A percentile compares a stretch with the other conserved stretches of the same genome.
phyloP scores from a whole-genome alignment of 805 yeast species.

The Metschnikowia lunata region DNA sequence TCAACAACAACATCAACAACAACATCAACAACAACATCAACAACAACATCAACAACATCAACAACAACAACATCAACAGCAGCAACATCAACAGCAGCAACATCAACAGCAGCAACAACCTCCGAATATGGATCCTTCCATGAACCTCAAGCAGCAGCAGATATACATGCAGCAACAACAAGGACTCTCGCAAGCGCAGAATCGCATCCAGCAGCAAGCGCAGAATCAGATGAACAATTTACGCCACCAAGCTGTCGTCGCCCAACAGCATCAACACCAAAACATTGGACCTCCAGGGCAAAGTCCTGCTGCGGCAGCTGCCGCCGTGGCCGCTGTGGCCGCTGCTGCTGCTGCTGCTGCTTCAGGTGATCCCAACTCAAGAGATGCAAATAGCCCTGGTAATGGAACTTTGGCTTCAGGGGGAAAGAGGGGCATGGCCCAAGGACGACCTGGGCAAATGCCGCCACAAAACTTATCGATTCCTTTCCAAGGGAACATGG shows the following conservation, averaged over 20 bases:
- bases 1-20: slow-evolving; percentile 1
- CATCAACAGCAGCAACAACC: slow-evolving; percentile 5
- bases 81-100: neutral
- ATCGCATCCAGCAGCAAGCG: slow-evolving; percentile 42
- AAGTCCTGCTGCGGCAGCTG: slow-evolving; percentile 10
- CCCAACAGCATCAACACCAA: slow-evolving; percentile 17
- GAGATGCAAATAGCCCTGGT: slow-evolving; percentile 10
- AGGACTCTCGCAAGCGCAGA: slow-evolving; percentile 19
- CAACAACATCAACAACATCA: neutral
- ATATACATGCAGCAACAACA: slow-evolving; percentile 22
- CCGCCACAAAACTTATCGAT: slow-evolving; percentile 4
- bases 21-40: slow-evolving; percentile 12
- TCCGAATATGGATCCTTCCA: slow-evolving; percentile 10
- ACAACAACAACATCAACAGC: slow-evolving; percentile 20
- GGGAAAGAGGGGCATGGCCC: slow-evolving; percentile 6
- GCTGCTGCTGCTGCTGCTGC: slow-evolving; percentile 9
- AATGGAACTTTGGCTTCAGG: neutral
- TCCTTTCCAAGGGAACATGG: neutral
- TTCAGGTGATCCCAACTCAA: slow-evolving; percentile 4
- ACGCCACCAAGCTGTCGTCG: slow-evolving; percentile 41
- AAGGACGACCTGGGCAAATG: slow-evolving; percentile 3
- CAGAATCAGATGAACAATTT: slow-evolving; percentile 48
- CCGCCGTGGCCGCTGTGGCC: too few species aligned
- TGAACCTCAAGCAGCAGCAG: slow-evolving; percentile 25
- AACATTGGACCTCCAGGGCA: slow-evolving; percentile 1